Percentiles rank a stretch among this genome's conserved stretches.
These are phyloP conservation scores for Hymenochaete sp. DNA, from an alignment of 1,284 basidiomycete genomes.

Conservation along the genomic window DNA sequence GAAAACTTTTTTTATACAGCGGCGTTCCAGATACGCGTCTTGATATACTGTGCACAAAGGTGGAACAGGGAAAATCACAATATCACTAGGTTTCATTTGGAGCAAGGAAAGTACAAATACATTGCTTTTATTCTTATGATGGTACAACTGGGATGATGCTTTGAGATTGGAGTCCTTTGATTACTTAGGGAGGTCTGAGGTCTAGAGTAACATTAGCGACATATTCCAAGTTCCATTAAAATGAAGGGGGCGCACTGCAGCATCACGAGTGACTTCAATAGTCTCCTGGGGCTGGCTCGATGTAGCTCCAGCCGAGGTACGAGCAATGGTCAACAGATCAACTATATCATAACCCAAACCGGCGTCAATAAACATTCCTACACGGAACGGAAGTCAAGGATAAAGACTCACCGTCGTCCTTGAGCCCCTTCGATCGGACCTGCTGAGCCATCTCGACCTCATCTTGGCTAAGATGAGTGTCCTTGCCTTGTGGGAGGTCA, in stretches of 20 bases:
- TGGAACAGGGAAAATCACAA: no score
- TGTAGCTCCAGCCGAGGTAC: constrained; percentile 69
- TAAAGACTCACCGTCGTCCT: constrained; percentile 40
- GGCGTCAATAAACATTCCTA: constrained; percentile 5
- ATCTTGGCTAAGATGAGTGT: constrained; percentile 33
- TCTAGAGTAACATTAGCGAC: no score
- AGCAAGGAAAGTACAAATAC: no score
- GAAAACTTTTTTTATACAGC: no score
- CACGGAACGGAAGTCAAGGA: constrained; percentile 11
- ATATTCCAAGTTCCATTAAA: no score
- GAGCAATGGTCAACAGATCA: constrained; percentile 71
- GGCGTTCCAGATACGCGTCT: no score
- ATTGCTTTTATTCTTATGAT: no score
- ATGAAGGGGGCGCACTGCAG: constrained; percentile 9
- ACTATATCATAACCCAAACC: constrained; percentile 25
- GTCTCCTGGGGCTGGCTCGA: constrained; percentile 41
- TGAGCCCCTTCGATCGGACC: constrained; percentile 61
- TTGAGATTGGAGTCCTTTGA: no score
- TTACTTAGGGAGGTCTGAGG: no score
- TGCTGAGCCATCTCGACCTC: constrained; percentile 56
- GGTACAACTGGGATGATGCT: no score
- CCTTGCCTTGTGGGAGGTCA: constrained; percentile 28
- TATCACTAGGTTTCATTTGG: no score
- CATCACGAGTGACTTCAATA: constrained; percentile 15
- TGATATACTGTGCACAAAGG: no score